A percentile compares a stretch with the other conserved stretches of the same genome.
Evolutionary conservation across 1,284 basidiomycete genomes (phyloP).

Genomic region (Kalmanozyma brasiliensis): DNA sequence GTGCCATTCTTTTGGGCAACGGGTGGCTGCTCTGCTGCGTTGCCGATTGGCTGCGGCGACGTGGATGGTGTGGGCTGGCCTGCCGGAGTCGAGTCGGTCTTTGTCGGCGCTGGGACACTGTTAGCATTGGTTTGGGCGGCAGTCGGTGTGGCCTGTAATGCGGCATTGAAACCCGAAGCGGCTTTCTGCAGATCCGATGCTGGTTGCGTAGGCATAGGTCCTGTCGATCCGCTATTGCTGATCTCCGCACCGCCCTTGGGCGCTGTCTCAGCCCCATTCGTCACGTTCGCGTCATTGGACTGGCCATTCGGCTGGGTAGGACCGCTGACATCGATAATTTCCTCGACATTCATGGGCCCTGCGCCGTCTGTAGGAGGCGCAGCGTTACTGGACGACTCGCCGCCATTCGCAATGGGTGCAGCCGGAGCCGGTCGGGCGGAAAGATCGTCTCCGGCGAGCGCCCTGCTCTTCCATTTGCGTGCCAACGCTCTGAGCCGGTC

Average conservation of each 20-base stretch:
- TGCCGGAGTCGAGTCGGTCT: background rate
- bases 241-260: background rate
- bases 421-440: constrained; percentile 1
- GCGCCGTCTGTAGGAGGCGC: constrained; percentile 2
- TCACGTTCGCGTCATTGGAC: background rate
- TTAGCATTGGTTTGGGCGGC: background rate
- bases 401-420: background rate
- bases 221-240: background rate
- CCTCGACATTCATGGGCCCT: constrained; percentile 27
- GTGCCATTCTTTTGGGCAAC: background rate
- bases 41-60: background rate
- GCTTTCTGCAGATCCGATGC: background rate
- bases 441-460: background rate
- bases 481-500: constrained; percentile 13
- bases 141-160: background rate
- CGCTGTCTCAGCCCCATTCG: background rate
- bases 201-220: background rate
- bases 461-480: constrained; percentile 15
- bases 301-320: too few species aligned
- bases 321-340: too few species aligned
- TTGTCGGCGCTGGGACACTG: background rate
- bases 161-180: background rate
- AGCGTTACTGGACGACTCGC: background rate
- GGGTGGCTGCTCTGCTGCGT: background rate
- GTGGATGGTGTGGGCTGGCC: background rate